These are phyloP conservation scores for Ogataea chonburiensis DNA, from an alignment of 805 yeast genomes.

Conservation along the genomic window DNA sequence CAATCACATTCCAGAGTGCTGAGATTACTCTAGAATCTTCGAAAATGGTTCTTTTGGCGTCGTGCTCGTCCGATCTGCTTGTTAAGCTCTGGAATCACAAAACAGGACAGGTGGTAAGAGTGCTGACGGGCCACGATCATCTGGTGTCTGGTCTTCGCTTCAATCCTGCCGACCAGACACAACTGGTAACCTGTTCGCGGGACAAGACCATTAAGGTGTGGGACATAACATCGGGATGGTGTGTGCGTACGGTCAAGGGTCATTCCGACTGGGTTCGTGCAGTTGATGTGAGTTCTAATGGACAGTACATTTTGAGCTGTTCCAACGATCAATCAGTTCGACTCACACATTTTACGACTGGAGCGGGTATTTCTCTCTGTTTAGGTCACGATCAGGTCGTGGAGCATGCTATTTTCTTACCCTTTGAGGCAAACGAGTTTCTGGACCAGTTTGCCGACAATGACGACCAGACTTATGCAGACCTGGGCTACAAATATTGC, in stretches of 20 bases:
- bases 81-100: constrained; percentile 71
- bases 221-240: constrained; percentile 69
- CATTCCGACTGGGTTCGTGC: constrained; percentile 89
- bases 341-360: constrained; percentile 61
- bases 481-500: constrained; percentile 66
- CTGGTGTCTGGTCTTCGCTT: constrained; percentile 67
- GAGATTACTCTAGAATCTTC: constrained; percentile 28
- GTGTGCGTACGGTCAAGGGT: constrained; percentile 63
- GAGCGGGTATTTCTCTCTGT: constrained; percentile 64
- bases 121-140: constrained; percentile 85
- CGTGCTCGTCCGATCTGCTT: constrained; percentile 50
- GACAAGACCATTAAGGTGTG: constrained; percentile 61
- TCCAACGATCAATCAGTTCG: constrained; percentile 78
- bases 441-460: constrained; percentile 44
- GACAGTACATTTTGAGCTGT: constrained; percentile 65
- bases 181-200: constrained; percentile 60
- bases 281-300: constrained; percentile 47
- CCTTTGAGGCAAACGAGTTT: constrained; percentile 44
- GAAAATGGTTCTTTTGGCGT: constrained; percentile 39
- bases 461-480: constrained; percentile 28
- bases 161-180: constrained; percentile 43
- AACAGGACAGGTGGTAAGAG: constrained; percentile 38
- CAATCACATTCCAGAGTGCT: constrained; percentile 54
- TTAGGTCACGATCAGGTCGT: constrained; percentile 83
- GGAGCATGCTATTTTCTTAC: constrained; percentile 70